Evolutionary conservation across 1,139 yeast species (phyloP).

Genomic region (Hyphopichia khmerensis): DNA sequence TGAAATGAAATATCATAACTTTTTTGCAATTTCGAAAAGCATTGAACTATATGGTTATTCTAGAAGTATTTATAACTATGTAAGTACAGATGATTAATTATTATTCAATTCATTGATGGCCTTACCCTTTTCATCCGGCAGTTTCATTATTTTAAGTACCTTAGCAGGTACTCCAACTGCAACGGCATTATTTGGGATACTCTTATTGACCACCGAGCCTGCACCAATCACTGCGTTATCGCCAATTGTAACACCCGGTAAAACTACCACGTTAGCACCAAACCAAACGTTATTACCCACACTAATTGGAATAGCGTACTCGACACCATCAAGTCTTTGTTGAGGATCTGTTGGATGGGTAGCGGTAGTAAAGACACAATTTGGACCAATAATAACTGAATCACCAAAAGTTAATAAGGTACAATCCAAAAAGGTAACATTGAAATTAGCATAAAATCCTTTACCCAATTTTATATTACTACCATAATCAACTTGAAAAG

Average conservation of each 20-base stretch:
- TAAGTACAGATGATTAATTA: no score
- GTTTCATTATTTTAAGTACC: conserved; percentile 34
- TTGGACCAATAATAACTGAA: conserved; percentile 61
- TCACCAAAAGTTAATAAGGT: conserved; percentile 63
- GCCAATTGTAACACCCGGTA: conserved; percentile 70
- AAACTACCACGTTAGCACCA: conserved; percentile 51
- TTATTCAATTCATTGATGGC: not conserved
- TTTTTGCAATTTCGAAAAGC: no score
- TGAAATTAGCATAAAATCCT: conserved; percentile 54
- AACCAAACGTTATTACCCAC: conserved; percentile 71
- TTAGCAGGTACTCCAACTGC: conserved; percentile 64
- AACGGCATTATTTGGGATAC: conserved; percentile 51
- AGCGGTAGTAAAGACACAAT: conserved; percentile 59
- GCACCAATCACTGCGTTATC: conserved; percentile 66
- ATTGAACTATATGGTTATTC: no score
- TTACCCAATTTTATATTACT: conserved; percentile 52
- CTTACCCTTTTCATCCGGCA: not conserved
- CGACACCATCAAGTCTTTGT: conserved; percentile 43
- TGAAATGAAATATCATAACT: no score
- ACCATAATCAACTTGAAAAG: conserved; percentile 60
- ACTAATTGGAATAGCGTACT: conserved; percentile 53
- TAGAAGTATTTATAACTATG: no score
- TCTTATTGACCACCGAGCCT: conserved; percentile 59
- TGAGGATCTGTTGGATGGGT: conserved; percentile 60
- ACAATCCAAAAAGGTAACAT: conserved; percentile 58